Conservation (phyloP, 345 rosid species). For the Linum trigynum region DNA sequence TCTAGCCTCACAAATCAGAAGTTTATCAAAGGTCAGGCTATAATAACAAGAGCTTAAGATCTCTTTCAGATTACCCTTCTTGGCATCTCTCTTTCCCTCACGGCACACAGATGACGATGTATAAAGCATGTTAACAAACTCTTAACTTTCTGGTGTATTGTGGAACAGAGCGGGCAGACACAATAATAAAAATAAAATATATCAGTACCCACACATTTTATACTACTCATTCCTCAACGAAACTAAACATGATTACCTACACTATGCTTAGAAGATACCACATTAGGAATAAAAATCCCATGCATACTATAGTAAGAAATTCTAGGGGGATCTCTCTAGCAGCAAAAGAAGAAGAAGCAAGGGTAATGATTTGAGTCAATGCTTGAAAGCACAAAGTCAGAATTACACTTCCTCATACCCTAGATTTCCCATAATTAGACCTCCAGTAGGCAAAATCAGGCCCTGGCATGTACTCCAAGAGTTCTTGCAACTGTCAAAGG, state of each 20-base stretch:
- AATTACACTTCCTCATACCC: constrained; percentile 44
- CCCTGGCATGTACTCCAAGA: constrained; percentile 97
- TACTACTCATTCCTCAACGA: not conserved
- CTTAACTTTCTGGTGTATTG: no score
- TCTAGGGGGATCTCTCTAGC: no score
- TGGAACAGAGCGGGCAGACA: constrained; percentile 11
- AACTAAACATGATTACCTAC: not conserved
- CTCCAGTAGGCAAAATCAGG: constrained; percentile 99
- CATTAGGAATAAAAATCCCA: not conserved
- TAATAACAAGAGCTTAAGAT: no score
- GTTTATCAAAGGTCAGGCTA: not conserved
- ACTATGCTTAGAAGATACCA: not conserved
- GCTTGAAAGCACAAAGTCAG: not conserved
- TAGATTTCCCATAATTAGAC: constrained; percentile 84
- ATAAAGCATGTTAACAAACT: no score
- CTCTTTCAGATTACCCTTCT: not conserved
- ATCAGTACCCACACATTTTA: constrained; percentile 12
- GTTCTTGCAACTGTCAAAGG: constrained; percentile 71
- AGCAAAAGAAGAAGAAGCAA: no score
- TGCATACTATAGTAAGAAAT: no score
- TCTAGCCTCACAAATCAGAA: no score
- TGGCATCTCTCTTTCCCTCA: not conserved
- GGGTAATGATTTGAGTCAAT: not conserved
- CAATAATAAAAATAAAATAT: constrained; percentile 1
- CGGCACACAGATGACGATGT: not conserved